These are phyloP conservation scores for Brassica hybrid DNA, from an alignment of 441 rosid species.

Conservation along the genomic window DNA sequence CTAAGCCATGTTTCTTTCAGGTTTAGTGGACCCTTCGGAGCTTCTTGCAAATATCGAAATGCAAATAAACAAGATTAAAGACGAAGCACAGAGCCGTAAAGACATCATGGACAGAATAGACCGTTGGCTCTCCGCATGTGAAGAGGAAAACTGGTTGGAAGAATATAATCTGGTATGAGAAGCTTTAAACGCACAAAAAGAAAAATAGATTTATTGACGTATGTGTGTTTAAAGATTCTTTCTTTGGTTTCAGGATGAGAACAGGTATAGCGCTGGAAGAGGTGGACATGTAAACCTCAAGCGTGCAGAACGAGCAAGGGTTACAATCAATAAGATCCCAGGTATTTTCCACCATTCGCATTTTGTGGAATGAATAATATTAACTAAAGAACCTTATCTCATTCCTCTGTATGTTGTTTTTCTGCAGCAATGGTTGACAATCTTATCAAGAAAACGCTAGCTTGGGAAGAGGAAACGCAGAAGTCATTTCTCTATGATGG, in stretches of 20 bases:
- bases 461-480: slow-evolving; percentile 68
- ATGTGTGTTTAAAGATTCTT: neutral
- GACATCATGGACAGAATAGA: slow-evolving; percentile 81
- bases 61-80: slow-evolving; percentile 63
- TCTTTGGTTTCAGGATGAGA: slow-evolving; percentile 57
- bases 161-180: slow-evolving; percentile 63
- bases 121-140: slow-evolving; percentile 78
- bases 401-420: slow-evolving; percentile 2
- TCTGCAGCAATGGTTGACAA: slow-evolving; percentile 66
- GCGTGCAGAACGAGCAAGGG: slow-evolving; percentile 77
- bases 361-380: no score
- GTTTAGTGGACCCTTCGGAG: slow-evolving; percentile 78
- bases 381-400: neutral
- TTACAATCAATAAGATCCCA: slow-evolving; percentile 70
- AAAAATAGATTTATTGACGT: no score
- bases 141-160: slow-evolving; percentile 84
- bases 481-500: slow-evolving; percentile 69
- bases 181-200: slow-evolving; percentile 21
- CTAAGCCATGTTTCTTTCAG: slow-evolving; percentile 42
- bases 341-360: slow-evolving; percentile 47
- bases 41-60: slow-evolving; percentile 72
- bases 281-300: slow-evolving; percentile 83
- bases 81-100: slow-evolving; percentile 69
- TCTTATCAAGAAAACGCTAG: slow-evolving; percentile 64
- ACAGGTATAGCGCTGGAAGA: slow-evolving; percentile 72